Evolutionary conservation across 257 asterid genomes (phyloP), one percentile per base, ranked within the genome.

Genomic region (Leonotis leonurus): DNA sequence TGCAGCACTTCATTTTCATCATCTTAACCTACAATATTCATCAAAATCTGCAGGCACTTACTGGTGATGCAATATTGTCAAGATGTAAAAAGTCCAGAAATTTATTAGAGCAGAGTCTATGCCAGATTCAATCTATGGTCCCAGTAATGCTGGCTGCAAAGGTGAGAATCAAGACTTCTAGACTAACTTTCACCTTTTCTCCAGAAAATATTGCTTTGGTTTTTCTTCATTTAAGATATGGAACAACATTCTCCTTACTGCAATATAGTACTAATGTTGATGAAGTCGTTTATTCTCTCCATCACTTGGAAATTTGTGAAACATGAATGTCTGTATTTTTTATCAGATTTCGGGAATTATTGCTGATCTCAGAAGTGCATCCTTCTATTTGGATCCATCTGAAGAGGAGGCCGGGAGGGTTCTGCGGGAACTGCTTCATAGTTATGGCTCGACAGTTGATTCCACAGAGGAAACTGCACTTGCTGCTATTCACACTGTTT

Each of bases 361-460:
- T 69, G 77, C 78, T 66, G 95, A 81, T 72, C 81, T 89, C 27
- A 76, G 80, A 72, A 72, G 59, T 55, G 75, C 76, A 22, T 30
- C 72, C 12, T 85, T 89, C 75, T 65, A 69, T 65, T 75, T 89
- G 86, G 95, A 93, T 60, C 89, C 97, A 46, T 69, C 80, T 4
- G 97, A 87, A 56, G 90, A 67, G 75, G 96, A 87, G 65, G 97
- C 95, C 18, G 89, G 95, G 40, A 80, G 67, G 69, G 53, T 79
- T 49, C 66, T 93, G 50, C 78, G 72, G 49, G 80, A 81, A 62
- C 66, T 93, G 76, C 86, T 93, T 53, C 94, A 64, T 35, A 57
- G 66, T 41, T 83, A 78, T 52, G 75, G 76, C 40, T 76, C 93
- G 18, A 62, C 81, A 57, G 58, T 65, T 3, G 77, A 80, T 67